These are phyloP conservation scores for Salix koriyanagi DNA, from an alignment of 345 rosid species.

Conservation along the genomic window DNA sequence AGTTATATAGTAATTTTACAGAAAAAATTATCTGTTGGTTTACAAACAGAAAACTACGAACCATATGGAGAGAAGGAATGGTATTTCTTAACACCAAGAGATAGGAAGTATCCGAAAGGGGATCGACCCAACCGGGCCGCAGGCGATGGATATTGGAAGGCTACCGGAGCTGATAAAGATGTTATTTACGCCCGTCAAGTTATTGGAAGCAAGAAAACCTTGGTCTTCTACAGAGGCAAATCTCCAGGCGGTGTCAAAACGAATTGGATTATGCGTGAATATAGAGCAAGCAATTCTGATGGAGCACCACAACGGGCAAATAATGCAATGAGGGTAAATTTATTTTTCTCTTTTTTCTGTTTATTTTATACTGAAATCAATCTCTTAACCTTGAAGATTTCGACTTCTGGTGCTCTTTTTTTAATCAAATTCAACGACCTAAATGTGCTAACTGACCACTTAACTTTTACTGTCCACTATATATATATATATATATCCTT, in stretches of 20 bases:
- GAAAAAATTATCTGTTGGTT: no score
- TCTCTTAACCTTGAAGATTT: no score
- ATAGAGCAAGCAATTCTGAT: no score
- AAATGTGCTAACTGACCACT: no score
- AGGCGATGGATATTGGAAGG: conserved; percentile 50
- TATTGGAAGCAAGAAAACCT: conserved; percentile 8
- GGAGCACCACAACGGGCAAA: no score
- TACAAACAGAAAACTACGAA: no score
- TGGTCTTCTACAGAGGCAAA: conserved; percentile 8
- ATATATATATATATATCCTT: no score
- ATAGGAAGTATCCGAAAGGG: conserved; percentile 42
- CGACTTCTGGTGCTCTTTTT: no score
- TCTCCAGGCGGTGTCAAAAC: background rate
- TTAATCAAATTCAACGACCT: no score
- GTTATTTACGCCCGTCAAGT: background rate
- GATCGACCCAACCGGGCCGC: conserved; percentile 39
- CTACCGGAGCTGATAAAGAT: conserved; percentile 31
- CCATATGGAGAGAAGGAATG: conserved; percentile 52
- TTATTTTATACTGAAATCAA: background rate
- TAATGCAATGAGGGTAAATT: background rate
- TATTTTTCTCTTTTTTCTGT: background rate
- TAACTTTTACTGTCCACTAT: no score
- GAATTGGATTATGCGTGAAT: conserved; percentile 16
- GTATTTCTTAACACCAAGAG: conserved; percentile 63
- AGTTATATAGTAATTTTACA: no score